Evolutionary conservation across 2,329 filamentous ascomycete species (phyloP).

Genomic region (Colletotrichum eleusines): DNA sequence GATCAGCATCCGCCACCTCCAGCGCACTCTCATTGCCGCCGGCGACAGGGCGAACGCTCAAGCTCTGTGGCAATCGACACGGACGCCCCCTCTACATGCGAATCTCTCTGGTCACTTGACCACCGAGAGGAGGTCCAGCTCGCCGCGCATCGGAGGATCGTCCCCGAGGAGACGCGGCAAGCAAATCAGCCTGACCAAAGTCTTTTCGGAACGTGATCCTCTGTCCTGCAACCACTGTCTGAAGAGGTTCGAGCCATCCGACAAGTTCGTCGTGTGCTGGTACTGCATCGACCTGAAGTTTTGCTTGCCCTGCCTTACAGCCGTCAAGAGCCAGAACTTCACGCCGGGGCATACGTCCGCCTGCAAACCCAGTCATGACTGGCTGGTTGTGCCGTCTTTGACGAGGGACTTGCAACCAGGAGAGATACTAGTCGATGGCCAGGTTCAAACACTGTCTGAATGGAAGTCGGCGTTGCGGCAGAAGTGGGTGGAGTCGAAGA

Average conservation of each 20-base stretch:
- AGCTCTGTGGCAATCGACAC: conserved; percentile 55
- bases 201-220: conserved; percentile 30
- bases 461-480: conserved; percentile 53
- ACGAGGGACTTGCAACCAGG: conserved; percentile 52
- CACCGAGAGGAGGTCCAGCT: conserved; percentile 31
- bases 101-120: conserved; percentile 47
- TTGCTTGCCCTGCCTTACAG: conserved; percentile 51
- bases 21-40: conserved; percentile 54
- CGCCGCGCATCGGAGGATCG: conserved; percentile 28
- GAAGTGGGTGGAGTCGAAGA: conserved; percentile 39
- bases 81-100: conserved; percentile 48
- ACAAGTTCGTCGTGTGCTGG: conserved; percentile 53
- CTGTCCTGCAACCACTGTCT: conserved; percentile 54
- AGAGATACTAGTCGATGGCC: conserved; percentile 53
- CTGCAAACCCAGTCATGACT: conserved; percentile 50
- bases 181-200: conserved; percentile 45
- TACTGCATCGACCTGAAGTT: conserved; percentile 54
- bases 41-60: conserved; percentile 53
- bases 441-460: conserved; percentile 50
- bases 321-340: conserved; percentile 47
- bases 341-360: conserved; percentile 46
- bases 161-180: conserved; percentile 36
- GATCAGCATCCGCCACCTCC: conserved; percentile 57
- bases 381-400: conserved; percentile 55
- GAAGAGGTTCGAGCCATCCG: conserved; percentile 48